Conservation (phyloP, 352 stramenopile species). For the Phytopythium helicoides region DNA sequence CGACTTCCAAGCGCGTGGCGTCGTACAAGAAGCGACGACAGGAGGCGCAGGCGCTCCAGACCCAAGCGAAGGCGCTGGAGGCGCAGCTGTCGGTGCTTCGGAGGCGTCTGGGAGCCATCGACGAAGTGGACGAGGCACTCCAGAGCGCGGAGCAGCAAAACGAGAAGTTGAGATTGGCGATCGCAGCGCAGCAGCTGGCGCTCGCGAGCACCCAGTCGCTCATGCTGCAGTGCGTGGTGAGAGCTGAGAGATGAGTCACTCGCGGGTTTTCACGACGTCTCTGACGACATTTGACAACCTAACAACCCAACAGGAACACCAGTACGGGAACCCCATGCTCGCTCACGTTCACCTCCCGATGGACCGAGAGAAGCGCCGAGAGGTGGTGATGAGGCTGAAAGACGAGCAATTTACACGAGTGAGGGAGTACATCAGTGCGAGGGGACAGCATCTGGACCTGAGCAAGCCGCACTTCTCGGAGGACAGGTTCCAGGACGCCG, state of each 20-base stretch:
- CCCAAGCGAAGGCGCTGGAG: conserved; percentile 16
- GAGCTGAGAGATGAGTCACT: not conserved
- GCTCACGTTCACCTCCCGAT: conserved; percentile 12
- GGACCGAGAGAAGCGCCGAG: conserved; percentile 17
- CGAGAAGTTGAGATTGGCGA: conserved; percentile 18
- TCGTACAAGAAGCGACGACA: conserved; percentile 24
- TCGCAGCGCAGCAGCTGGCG: conserved; percentile 31
- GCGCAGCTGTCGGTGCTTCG: conserved; percentile 17
- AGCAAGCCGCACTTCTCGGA: conserved; percentile 23
- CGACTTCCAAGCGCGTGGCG: conserved; percentile 13
- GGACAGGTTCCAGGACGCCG: conserved; percentile 11
- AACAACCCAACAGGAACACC: conserved; percentile 18
- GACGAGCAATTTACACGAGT: conserved; percentile 18
- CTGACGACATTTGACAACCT: not conserved
- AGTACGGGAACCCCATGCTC: conserved; percentile 11
- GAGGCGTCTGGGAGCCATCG: conserved; percentile 3
- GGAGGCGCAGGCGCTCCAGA: conserved; percentile 24
- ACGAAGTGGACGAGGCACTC: conserved; percentile 11
- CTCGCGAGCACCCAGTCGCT: conserved; percentile 31
- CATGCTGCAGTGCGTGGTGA: conserved; percentile 21
- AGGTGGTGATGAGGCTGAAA: conserved; percentile 13
- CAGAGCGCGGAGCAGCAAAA: conserved; percentile 19
- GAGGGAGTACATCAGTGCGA: conserved; percentile 19
- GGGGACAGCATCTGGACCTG: conserved; percentile 17
- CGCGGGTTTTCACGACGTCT: too few relatives aligned